Evolutionary conservation across 2,329 filamentous ascomycete genomes (phyloP), one percentile per base, ranked within the genome.

Genomic region (Trichoderma sp.): DNA sequence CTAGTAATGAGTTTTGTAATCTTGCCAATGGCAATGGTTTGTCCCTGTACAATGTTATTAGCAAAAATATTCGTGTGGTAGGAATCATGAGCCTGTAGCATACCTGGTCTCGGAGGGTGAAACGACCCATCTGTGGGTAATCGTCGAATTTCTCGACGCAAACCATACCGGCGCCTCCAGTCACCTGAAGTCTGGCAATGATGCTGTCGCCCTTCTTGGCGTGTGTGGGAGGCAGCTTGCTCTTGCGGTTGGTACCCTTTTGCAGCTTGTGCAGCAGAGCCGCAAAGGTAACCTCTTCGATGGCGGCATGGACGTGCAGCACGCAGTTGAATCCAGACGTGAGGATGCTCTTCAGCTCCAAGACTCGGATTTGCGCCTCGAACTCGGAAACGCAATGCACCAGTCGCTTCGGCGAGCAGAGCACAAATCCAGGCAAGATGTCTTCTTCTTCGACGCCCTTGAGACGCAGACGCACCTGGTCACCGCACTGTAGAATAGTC

Each of bases 1-100:
- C 56, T 56, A 52, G 76, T 81, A 74, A 88, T 84, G 71, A 99
- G 87, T 86, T 94, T 97, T 69, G 93, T 97, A 79, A 99, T 96
- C 87, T 99, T 99, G 76, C 95, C 95, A 82, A 99, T 99, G 67
- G 95, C 95, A 83, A 99, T 97, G 0, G 95, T 99, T 91, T 98
- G 94, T 75, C 95, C 95, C 90, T 98, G 76, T 65, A 77, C 12
- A 34, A 29, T 54, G 19, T 64, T 58, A 39, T 53, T 60, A 61
- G 67, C 56, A 50, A 35, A 32, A 39, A 22, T 2, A 13, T 32
- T 13, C 27, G n/a, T 17, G 29, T 39, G 29, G 54, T 32, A 10
- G 13, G 5, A 22, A 48, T 48, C 19, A 15, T 19, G 8, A 3
- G 35, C 35, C 22, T 32, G 27, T 61, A 8, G 48, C 58, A 54